A percentile compares a stretch with the other conserved stretches of the same genome.
These are phyloP conservation scores for Starmera pachycereana DNA, from an alignment of 805 yeast genomes.

Conservation along the genomic window DNA sequence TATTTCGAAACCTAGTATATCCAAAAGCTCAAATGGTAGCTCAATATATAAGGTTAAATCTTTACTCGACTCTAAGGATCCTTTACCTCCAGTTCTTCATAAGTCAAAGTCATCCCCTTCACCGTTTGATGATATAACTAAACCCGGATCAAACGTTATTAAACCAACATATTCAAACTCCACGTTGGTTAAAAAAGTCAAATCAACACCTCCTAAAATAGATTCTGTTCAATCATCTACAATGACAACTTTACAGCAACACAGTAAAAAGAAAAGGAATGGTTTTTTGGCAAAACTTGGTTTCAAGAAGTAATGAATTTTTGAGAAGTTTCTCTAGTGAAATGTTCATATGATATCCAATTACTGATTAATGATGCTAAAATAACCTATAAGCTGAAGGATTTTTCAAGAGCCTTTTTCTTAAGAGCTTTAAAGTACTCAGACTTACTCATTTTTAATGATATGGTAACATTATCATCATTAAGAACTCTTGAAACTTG, in stretches of 20 bases:
- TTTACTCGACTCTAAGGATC: slow-evolving; percentile 10
- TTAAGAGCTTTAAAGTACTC: too few relatives aligned
- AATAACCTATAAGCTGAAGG: too few relatives aligned
- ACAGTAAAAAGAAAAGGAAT: background rate
- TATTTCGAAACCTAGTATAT: slow-evolving; percentile 7
- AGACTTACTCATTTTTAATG: too few relatives aligned
- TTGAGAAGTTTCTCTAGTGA: too few relatives aligned
- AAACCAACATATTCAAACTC: background rate
- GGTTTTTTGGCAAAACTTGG: slow-evolving; percentile 1
- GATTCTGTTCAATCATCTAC: background rate
- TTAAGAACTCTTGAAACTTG: too few relatives aligned
- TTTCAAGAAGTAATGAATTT: background rate
- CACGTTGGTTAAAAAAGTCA: background rate
- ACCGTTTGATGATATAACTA: background rate
- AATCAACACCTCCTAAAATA: background rate
- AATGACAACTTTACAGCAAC: background rate
- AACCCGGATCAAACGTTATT: background rate
- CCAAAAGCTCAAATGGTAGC: background rate
- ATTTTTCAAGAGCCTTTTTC: too few relatives aligned
- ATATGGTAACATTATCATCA: too few relatives aligned
- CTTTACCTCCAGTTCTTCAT: slow-evolving; percentile 1
- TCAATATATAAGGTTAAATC: slow-evolving; percentile 15
- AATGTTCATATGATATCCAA: too few relatives aligned
- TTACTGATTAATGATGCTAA: too few relatives aligned
- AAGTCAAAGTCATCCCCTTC: slow-evolving; percentile 9